Percentiles rank a stretch among this genome's conserved stretches.
These are phyloP conservation scores for Alternaria sp. DNA, from an alignment of 2,329 filamentous ascomycete genomes.

Conservation along the genomic window DNA sequence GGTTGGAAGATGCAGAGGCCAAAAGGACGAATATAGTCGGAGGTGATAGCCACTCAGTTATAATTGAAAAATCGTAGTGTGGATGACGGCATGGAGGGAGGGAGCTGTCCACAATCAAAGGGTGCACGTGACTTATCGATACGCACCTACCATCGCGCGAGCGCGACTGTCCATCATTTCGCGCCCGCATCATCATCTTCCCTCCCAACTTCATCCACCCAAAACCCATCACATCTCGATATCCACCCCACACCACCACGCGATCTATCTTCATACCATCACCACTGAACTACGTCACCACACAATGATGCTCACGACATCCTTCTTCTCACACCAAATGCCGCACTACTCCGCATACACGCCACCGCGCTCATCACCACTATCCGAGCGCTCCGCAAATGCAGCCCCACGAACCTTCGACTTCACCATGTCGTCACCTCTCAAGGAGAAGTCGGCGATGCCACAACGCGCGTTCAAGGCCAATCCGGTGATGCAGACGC, in stretches of 20 bases:
- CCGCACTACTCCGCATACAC: conserved; percentile 37
- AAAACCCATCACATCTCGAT: neutral
- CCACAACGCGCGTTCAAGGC: conserved; percentile 58
- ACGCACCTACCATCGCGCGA: conserved; percentile 14
- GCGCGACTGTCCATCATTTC: conserved; percentile 11
- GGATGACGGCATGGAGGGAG: neutral
- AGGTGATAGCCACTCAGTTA: no score
- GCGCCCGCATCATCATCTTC: conserved; percentile 10
- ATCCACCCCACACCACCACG: neutral
- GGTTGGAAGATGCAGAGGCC: neutral
- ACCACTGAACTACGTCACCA: neutral
- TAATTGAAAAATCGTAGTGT: neutral
- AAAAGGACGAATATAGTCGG: neutral
- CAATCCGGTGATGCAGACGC: conserved; percentile 67
- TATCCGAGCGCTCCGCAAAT: conserved; percentile 54
- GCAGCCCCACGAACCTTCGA: conserved; percentile 31
- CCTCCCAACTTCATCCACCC: conserved; percentile 6
- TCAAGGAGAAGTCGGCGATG: conserved; percentile 22
- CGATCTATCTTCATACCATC: neutral
- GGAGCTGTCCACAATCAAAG: no score
- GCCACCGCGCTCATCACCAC: conserved; percentile 51
- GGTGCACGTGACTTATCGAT: conserved; percentile 12
- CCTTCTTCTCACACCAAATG: conserved; percentile 29
- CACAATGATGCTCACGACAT: conserved; percentile 37
- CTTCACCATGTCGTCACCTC: conserved; percentile 37